Evolutionary conservation across 495 filamentous ascomycete genomes (phyloP).

Genomic region (Aspergillus panamensis): DNA sequence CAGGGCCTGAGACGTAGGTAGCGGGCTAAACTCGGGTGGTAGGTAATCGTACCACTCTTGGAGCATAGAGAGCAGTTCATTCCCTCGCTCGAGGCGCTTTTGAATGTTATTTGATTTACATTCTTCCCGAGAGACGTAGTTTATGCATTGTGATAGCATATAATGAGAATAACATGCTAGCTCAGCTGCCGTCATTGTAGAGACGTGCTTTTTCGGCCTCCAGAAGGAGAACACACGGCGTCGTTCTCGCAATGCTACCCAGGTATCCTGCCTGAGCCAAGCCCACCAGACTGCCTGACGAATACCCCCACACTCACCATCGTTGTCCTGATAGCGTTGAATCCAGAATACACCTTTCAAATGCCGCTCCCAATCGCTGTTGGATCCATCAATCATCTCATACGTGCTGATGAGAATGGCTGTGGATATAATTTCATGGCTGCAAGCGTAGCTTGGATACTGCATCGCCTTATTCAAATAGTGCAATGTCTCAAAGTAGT

Average conservation of each 20-base stretch:
- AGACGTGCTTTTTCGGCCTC: slow-evolving; percentile 21
- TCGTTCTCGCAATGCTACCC: slow-evolving; percentile 30
- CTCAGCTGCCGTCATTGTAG: slow-evolving; percentile 12
- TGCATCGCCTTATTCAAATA: slow-evolving; percentile 30
- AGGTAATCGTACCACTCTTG: slow-evolving; percentile 31
- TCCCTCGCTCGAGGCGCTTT: slow-evolving; percentile 17
- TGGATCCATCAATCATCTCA: slow-evolving; percentile 31
- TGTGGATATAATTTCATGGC: slow-evolving; percentile 26
- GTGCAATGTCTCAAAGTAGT: slow-evolving; percentile 29
- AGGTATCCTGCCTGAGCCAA: slow-evolving; percentile 31
- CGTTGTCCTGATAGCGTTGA: slow-evolving; percentile 26
- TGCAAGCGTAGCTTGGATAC: slow-evolving; percentile 23
- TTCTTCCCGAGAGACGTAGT: slow-evolving; percentile 20
- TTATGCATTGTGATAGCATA: slow-evolving; percentile 19
- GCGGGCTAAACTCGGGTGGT: slow-evolving; percentile 23
- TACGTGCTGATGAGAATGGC: slow-evolving; percentile 28
- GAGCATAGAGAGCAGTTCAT: slow-evolving; percentile 23
- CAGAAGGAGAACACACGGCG: slow-evolving; percentile 28
- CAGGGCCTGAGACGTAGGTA: slow-evolving; percentile 15
- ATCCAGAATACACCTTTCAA: slow-evolving; percentile 31
- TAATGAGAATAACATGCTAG: slow-evolving; percentile 11
- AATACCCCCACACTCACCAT: slow-evolving; percentile 28
- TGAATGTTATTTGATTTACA: slow-evolving; percentile 12
- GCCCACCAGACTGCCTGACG: slow-evolving; percentile 33
- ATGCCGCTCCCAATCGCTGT: slow-evolving; percentile 30